Conservation (phyloP, 2,329 filamentous ascomycete genomes). For the Fusarium stilboides region DNA sequence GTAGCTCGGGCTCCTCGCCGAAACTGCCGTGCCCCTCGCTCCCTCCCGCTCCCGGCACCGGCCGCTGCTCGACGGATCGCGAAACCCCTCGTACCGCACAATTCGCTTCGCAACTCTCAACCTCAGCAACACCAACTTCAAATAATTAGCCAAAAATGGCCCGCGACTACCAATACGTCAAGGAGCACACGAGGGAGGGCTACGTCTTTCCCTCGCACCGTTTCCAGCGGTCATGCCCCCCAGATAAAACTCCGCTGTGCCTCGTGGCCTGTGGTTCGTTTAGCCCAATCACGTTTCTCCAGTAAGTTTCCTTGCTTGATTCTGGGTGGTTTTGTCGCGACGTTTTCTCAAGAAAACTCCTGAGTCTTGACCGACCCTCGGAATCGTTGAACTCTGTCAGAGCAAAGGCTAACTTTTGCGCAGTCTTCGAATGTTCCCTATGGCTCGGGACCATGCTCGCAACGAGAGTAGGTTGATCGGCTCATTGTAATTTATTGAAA, state of each 20-base stretch:
- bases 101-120: slow-evolving; percentile 10
- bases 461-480: slow-evolving; percentile 50
- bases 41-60: slow-evolving; percentile 33
- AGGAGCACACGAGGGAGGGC: slow-evolving; percentile 53
- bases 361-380: not conserved
- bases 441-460: slow-evolving; percentile 84
- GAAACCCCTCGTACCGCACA: slow-evolving; percentile 37
- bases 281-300: slow-evolving; percentile 41
- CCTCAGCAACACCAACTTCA: slow-evolving; percentile 23
- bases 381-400: not conserved
- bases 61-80: slow-evolving; percentile 34
- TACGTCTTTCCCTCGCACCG: slow-evolving; percentile 76
- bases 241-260: slow-evolving; percentile 73
- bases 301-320: slow-evolving; percentile 19
- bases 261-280: slow-evolving; percentile 79
- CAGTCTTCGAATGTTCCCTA: slow-evolving; percentile 76
- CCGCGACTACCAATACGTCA: slow-evolving; percentile 54
- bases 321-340: too few species aligned
- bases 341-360: not conserved
- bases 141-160: slow-evolving; percentile 41
- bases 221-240: slow-evolving; percentile 68
- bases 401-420: slow-evolving; percentile 11
- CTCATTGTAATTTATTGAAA: slow-evolving; percentile 8
- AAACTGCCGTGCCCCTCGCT: slow-evolving; percentile 38
- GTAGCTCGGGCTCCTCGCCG: slow-evolving; percentile 35